These are phyloP conservation scores for Cantharellus cinnabarinus DNA, from an alignment of 768 basidiomycete genomes.

Conservation along the genomic window DNA sequence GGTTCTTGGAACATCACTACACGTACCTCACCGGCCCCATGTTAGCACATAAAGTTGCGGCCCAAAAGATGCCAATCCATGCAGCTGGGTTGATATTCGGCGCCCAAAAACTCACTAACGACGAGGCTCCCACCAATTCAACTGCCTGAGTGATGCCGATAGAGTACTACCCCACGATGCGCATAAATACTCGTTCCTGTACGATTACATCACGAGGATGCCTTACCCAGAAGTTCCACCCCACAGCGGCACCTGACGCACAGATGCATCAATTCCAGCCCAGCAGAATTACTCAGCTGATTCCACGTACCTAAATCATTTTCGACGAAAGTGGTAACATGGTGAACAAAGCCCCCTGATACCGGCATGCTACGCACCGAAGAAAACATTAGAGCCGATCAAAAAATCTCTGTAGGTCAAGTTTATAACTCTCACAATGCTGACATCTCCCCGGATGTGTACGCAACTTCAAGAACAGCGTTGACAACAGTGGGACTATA, in stretches of 20 bases:
- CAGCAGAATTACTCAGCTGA: no score
- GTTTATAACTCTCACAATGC: background rate
- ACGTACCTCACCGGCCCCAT: constrained; percentile 5
- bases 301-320: no score
- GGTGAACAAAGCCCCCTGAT: background rate
- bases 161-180: constrained; percentile 2
- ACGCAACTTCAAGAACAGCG: background rate
- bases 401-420: background rate
- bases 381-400: background rate
- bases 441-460: background rate
- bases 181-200: background rate
- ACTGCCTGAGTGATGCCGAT: constrained; percentile 8
- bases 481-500: background rate
- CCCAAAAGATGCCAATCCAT: constrained; percentile 8
- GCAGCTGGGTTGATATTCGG: background rate
- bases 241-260: constrained; percentile 6
- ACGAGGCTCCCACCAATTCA: constrained; percentile 9
- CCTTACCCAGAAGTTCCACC: constrained; percentile 8
- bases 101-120: constrained; percentile 1
- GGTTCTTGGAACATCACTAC: constrained; percentile 1
- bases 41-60: constrained; percentile 3
- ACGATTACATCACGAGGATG: background rate
- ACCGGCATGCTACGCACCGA: background rate
- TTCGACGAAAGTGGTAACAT: background rate
- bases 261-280: no score